These are phyloP conservation scores for Gonium pectorale DNA, from an alignment of 139 green algal genomes.

Conservation along the genomic window DNA sequence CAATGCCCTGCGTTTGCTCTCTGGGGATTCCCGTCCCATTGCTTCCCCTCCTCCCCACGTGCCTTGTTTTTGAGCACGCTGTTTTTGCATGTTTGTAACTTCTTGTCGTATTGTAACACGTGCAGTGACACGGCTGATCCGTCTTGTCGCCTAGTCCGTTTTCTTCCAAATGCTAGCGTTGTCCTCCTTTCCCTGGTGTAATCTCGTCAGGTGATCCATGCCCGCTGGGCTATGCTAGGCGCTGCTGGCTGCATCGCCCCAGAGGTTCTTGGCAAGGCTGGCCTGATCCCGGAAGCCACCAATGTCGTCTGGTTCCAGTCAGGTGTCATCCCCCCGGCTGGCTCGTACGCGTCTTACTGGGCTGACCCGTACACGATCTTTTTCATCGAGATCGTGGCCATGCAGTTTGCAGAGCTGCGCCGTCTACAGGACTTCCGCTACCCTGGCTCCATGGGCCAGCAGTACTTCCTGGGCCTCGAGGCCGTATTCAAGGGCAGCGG, in stretches of 20 bases:
- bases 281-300: conserved; percentile 87
- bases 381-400: conserved; percentile 92
- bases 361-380: conserved; percentile 95
- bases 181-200: not conserved
- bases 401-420: conserved; percentile 97
- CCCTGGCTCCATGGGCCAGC: conserved; percentile 92
- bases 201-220: conserved; percentile 83
- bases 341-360: conserved; percentile 87
- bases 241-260: conserved; percentile 94
- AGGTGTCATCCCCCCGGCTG: conserved; percentile 90
- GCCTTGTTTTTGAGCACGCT: too few relatives aligned
- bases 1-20: too few relatives aligned
- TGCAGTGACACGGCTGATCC: too few relatives aligned
- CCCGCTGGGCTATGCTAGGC: conserved; percentile 96
- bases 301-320: conserved; percentile 88
- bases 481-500: conserved; percentile 83
- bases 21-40: too few relatives aligned
- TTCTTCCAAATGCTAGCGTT: not conserved
- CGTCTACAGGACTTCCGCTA: conserved; percentile 83
- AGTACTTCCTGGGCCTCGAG: conserved; percentile 98
- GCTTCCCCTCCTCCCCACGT: too few relatives aligned
- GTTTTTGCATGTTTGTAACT: too few relatives aligned
- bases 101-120: too few relatives aligned
- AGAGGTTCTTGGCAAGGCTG: conserved; percentile 87
- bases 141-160: too few relatives aligned